Evolutionary conservation across 495 filamentous ascomycete genomes (phyloP).

Genomic region (Aspergillus sclerotiicarbonarius): DNA sequence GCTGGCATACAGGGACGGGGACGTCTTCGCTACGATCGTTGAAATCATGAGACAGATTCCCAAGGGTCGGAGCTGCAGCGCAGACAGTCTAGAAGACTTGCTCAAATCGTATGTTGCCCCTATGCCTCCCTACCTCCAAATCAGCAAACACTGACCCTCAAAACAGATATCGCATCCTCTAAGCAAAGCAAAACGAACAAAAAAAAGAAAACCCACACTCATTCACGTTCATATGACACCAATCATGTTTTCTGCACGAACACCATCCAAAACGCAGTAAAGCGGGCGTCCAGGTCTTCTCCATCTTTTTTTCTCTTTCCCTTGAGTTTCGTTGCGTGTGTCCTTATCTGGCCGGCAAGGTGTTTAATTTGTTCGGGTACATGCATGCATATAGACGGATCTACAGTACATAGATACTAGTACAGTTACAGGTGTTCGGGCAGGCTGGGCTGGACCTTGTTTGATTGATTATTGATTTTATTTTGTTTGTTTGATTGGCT

Average conservation of each 20-base stretch:
- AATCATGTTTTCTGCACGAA: slow-evolving; percentile 6
- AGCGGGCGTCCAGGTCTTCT: background rate
- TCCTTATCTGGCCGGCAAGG: background rate
- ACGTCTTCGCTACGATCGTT: slow-evolving; percentile 86
- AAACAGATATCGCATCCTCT: slow-evolving; percentile 34
- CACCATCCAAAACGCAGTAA: background rate
- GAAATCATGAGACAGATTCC: slow-evolving; percentile 86
- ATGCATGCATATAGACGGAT: background rate
- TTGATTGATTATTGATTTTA: background rate
- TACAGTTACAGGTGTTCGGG: background rate
- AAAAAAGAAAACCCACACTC: background rate
- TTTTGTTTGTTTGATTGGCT: slow-evolving; percentile 2
- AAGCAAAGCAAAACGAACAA: slow-evolving; percentile 2
- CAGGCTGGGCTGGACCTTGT: background rate
- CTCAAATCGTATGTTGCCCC: slow-evolving; percentile 53
- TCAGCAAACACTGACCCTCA: background rate
- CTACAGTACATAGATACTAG: background rate
- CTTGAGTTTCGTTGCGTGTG: background rate
- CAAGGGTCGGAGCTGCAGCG: slow-evolving; percentile 56
- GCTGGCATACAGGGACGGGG: slow-evolving; percentile 82
- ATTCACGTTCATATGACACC: background rate
- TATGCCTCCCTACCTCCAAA: background rate
- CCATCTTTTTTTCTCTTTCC: slow-evolving; percentile 5
- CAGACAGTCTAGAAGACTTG: slow-evolving; percentile 58
- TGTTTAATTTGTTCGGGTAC: background rate